A percentile compares a stretch with the other conserved stretches of the same genome.
These are phyloP conservation scores for Kuraishia capsulata DNA, from an alignment of 805 yeast species.

Conservation along the genomic window DNA sequence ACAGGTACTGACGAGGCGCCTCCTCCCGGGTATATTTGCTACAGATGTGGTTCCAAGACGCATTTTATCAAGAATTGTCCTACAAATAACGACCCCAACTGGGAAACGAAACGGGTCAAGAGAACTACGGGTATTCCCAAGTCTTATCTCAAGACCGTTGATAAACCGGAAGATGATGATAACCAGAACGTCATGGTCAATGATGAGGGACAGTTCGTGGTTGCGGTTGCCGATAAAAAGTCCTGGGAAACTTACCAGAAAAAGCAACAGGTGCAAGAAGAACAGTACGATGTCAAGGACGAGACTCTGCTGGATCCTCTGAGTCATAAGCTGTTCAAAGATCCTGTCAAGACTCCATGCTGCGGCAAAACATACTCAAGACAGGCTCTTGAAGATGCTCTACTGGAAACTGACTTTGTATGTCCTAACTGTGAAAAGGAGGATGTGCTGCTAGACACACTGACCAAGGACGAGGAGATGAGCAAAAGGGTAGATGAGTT, in stretches of 20 bases:
- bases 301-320: slow-evolving; percentile 64
- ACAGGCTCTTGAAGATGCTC: slow-evolving; percentile 50
- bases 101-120: slow-evolving; percentile 85
- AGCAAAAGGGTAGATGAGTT: slow-evolving; percentile 45
- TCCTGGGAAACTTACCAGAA: slow-evolving; percentile 87
- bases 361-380: slow-evolving; percentile 44
- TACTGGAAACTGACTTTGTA: slow-evolving; percentile 76
- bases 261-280: slow-evolving; percentile 36
- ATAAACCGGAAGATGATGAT: slow-evolving; percentile 58
- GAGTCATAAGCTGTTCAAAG: slow-evolving; percentile 48
- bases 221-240: slow-evolving; percentile 88
- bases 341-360: slow-evolving; percentile 82
- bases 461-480: slow-evolving; percentile 53
- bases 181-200: slow-evolving; percentile 67
- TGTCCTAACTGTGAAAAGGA: slow-evolving; percentile 81
- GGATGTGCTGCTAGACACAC: slow-evolving; percentile 69
- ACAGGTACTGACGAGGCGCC: slow-evolving; percentile 61
- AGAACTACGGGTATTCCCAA: slow-evolving; percentile 97
- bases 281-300: slow-evolving; percentile 45
- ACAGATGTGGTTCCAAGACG: slow-evolving; percentile 90
- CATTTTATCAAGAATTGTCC: slow-evolving; percentile 98
- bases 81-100: slow-evolving; percentile 82
- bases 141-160: slow-evolving; percentile 79
- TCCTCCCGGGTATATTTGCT: slow-evolving; percentile 94
- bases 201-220: slow-evolving; percentile 92